These are phyloP conservation scores for Penicillium nordicum DNA, from an alignment of 2,329 filamentous ascomycete species.

Conservation along the genomic window DNA sequence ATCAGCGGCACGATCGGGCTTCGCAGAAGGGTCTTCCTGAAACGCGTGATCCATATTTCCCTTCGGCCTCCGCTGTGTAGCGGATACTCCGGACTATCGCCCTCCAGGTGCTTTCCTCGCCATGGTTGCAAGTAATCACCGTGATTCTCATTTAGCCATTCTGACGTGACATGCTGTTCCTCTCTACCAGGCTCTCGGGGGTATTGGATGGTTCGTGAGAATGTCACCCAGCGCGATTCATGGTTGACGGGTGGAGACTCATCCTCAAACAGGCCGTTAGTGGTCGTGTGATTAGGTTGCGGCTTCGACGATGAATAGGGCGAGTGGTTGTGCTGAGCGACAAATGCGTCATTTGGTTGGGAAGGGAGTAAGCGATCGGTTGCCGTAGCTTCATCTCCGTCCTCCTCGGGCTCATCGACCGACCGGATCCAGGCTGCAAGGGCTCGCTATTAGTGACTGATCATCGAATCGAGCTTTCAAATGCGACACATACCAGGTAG, in stretches of 20 bases:
- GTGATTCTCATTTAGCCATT: constrained; percentile 46
- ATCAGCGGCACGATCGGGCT: constrained; percentile 82
- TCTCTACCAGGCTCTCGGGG: constrained; percentile 35
- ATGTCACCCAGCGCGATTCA: constrained; percentile 48
- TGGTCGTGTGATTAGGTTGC: constrained; percentile 11
- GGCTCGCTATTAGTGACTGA: constrained; percentile 5
- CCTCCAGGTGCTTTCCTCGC: constrained; percentile 48
- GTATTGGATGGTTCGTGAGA: constrained; percentile 43
- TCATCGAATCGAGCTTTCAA: constrained; percentile 3
- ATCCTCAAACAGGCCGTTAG: constrained; percentile 9
- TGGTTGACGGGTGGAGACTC: constrained; percentile 18
- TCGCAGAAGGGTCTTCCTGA: constrained; percentile 68
- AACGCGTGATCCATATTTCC: constrained; percentile 55
- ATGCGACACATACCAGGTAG: constrained; percentile 34
- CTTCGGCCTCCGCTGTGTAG: constrained; percentile 50
- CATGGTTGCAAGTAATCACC: constrained; percentile 50
- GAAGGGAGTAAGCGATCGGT: constrained; percentile 37
- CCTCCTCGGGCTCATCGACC: constrained; percentile 35
- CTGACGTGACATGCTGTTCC: constrained; percentile 42
- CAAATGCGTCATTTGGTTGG: constrained; percentile 38
- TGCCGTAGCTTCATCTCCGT: constrained; percentile 34
- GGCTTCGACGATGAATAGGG: constrained; percentile 33
- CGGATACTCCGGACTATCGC: constrained; percentile 51
- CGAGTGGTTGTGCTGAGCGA: constrained; percentile 47
- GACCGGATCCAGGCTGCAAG: constrained; percentile 44